Evolutionary conservation across 192 early-diverging fungal genomes (phyloP).

Genomic region (Haplosporangium gracile): DNA sequence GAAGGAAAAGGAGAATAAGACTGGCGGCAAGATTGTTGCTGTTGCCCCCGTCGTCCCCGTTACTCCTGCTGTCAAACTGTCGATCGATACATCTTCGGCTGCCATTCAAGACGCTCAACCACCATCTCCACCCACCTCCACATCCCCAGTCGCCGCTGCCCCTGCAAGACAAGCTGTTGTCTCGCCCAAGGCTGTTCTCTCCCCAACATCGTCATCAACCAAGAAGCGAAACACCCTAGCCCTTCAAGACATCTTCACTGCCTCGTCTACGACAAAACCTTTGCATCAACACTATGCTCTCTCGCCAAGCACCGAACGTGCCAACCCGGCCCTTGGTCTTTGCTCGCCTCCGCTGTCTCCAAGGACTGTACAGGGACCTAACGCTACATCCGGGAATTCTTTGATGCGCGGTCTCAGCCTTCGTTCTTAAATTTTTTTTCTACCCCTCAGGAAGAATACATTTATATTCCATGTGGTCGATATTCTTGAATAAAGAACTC

Average conservation of each 20-base stretch:
- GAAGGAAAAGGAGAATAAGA: conserved; percentile 25
- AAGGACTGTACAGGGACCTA: background rate
- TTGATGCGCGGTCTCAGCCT: conserved; percentile 38
- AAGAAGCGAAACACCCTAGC: conserved; percentile 39
- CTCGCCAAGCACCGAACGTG: conserved; percentile 26
- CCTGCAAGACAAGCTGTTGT: background rate
- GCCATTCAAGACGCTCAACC: background rate
- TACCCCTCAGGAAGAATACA: background rate
- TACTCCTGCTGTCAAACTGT: conserved; percentile 7
- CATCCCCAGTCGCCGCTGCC: background rate
- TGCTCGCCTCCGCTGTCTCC: conserved; percentile 41
- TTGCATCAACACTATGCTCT: conserved; percentile 21
- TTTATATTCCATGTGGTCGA: background rate
- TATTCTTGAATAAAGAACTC: background rate
- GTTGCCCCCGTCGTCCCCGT: background rate
- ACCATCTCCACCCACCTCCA: conserved; percentile 3
- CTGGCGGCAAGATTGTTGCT: background rate
- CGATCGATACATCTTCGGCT: conserved; percentile 12
- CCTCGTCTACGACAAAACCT: conserved; percentile 10
- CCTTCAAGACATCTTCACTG: conserved; percentile 41
- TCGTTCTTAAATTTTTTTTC: conserved; percentile 12
- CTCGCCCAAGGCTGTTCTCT: conserved; percentile 32
- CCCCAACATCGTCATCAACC: conserved; percentile 38
- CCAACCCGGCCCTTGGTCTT: conserved; percentile 36
- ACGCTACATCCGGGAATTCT: background rate